Evolutionary conservation across 208 protist species (phyloP).

Genomic region (Tritrichomonas musculus): DNA sequence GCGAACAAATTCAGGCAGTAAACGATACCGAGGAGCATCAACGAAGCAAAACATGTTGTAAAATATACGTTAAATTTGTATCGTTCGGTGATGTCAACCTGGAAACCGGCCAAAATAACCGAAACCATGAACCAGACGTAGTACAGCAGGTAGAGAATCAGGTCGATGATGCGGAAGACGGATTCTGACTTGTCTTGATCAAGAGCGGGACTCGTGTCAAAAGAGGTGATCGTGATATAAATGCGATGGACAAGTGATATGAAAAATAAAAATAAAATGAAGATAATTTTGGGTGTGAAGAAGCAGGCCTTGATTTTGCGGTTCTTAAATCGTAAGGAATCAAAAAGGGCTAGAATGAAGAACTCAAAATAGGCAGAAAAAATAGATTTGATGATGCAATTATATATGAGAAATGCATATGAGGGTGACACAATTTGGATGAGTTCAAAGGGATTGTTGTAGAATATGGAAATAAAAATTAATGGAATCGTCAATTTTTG

Average conservation of each 20-base stretch:
- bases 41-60: neutral
- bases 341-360: slow-evolving; percentile 3
- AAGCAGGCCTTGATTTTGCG: neutral
- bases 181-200: neutral
- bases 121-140: neutral
- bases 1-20: neutral
- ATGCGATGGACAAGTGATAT: no score
- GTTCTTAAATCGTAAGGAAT: neutral
- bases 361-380: neutral
- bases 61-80: neutral
- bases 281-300: neutral
- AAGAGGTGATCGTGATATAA: neutral
- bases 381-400: neutral
- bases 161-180: neutral
- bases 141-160: neutral
- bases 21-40: neutral
- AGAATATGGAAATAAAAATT: neutral
- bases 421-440: neutral
- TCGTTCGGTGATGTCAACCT: neutral
- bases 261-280: neutral
- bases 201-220: neutral
- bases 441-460: neutral
- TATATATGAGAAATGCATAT: neutral
- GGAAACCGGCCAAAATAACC: neutral
- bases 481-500: neutral